These are phyloP conservation scores for Microbotryum lychnidis-dioicae DNA, from an alignment of 1,284 basidiomycete species.

Conservation along the genomic window DNA sequence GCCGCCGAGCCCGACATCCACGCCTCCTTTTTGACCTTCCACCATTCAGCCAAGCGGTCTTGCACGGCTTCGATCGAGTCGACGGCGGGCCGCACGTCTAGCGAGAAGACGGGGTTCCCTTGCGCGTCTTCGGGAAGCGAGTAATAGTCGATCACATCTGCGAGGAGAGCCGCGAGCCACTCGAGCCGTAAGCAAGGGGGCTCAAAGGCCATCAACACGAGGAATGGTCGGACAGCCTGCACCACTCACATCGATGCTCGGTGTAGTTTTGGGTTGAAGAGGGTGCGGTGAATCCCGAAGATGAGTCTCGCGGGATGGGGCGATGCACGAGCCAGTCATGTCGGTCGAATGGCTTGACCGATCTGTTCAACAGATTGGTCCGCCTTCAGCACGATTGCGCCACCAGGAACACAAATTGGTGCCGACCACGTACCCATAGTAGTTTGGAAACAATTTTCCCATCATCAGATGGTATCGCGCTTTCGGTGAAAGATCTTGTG, in stretches of 20 bases:
- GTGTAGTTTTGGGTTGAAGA: conserved; percentile 14
- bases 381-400: too few relatives aligned
- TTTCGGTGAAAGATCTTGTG: conserved; percentile 70
- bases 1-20: conserved; percentile 6
- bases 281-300: too few relatives aligned
- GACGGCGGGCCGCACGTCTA: conserved; percentile 57
- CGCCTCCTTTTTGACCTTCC: conserved; percentile 32
- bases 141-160: conserved; percentile 89
- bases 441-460: conserved; percentile 75
- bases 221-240: too few relatives aligned
- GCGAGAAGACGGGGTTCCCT: conserved; percentile 75
- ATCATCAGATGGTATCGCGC: conserved; percentile 77
- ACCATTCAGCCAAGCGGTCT: conserved; percentile 35
- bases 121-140: conserved; percentile 73
- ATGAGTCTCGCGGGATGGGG: not conserved
- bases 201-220: too few relatives aligned
- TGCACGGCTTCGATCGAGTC: conserved; percentile 32
- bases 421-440: conserved; percentile 62
- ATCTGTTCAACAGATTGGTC: conserved; percentile 45
- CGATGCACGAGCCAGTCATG: conserved; percentile 76
- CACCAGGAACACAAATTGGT: not conserved
- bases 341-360: conserved; percentile 91
- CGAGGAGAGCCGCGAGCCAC: not conserved
- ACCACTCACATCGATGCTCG: conserved; percentile 24
- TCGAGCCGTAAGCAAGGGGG: too few relatives aligned